Evolutionary conservation across 768 basidiomycete genomes (phyloP), one percentile per base, ranked within the genome.

Genomic region (Hebeloma cylindrosporum): DNA sequence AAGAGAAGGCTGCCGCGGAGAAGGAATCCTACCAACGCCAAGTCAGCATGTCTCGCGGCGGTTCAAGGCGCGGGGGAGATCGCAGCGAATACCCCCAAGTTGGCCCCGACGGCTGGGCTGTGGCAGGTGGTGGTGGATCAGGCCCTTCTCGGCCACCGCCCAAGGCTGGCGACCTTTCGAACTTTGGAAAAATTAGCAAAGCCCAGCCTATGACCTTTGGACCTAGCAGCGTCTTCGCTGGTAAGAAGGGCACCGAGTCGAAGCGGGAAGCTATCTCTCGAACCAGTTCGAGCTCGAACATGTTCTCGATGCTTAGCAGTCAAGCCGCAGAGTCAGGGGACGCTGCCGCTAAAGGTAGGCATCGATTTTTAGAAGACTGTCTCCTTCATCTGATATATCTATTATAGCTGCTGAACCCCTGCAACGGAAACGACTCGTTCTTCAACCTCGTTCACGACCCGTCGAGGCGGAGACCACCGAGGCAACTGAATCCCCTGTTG

Each of bases 31-130:
- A 68, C 52, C 73, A 78, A 22, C 78, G 83, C 2, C 78, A 77
- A 35, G 71, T 82, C 39, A 83, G 78, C 63, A 91, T 95, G 81
- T 93, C 92, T 18, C 85, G 94, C 28, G 85, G 88, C 28, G 91
- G 92, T 28, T 97, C 94, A 43, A 79, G 91, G 41, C 85, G 93
- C 31, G 95, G 93, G 28, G 82, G 79, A 13, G 80, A 88, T 6
- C 77, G 85, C 47, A 75, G 72, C 32, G 75, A 78, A 8, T 71
- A 69, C 35, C 68, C 75, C 11, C 80, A 80, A 44, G 69, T 75
- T 43, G 82, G 81, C 20, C 76, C 85, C 22, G 93, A 97, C 48
- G 90, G 90, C n/a, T 97, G 94, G 93, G 80, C 87, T 26, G 83
- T 84, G 14, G 80, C 84, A n/a, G n/a, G n/a, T 40, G 73, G 77